Conservation (phyloP, 768 basidiomycete species). For the Leucosporidium yakuticum region DNA sequence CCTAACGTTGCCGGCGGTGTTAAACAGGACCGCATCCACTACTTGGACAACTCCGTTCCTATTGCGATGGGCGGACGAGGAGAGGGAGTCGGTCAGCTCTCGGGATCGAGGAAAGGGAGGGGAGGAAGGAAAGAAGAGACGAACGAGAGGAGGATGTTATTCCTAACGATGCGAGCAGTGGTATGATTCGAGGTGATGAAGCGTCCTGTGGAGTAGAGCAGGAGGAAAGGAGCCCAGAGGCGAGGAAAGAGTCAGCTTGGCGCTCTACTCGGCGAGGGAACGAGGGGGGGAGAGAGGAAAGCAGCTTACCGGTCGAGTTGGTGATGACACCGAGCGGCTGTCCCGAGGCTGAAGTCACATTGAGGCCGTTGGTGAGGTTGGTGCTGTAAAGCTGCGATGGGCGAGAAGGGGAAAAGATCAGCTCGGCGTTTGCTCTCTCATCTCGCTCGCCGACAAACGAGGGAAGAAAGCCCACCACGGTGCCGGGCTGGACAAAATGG, state of each 20-base stretch:
- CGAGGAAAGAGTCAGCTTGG: too few relatives aligned
- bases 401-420: neutral
- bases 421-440: neutral
- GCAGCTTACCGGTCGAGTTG: conserved; percentile 19
- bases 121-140: neutral
- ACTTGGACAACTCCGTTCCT: conserved; percentile 21
- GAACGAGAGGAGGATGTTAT: conserved; percentile 35
- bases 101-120: neutral
- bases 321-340: conserved; percentile 41
- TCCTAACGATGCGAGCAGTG: conserved; percentile 40
- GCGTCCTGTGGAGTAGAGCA: too few relatives aligned
- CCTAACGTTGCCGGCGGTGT: conserved; percentile 41
- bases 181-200: too few relatives aligned
- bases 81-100: too few relatives aligned
- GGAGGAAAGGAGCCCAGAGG: too few relatives aligned
- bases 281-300: too few relatives aligned
- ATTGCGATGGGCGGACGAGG: neutral
- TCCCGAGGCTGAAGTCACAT: conserved; percentile 44
- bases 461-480: neutral
- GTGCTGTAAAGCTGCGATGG: neutral
- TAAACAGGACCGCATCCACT: conserved; percentile 44
- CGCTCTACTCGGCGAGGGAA: too few relatives aligned
- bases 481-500: neutral
- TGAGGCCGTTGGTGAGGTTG: conserved; percentile 34
- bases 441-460: neutral